These are phyloP conservation scores for Ensete ventricosum DNA, from an alignment of 176 grass and related monocot genomes.

Conservation along the genomic window DNA sequence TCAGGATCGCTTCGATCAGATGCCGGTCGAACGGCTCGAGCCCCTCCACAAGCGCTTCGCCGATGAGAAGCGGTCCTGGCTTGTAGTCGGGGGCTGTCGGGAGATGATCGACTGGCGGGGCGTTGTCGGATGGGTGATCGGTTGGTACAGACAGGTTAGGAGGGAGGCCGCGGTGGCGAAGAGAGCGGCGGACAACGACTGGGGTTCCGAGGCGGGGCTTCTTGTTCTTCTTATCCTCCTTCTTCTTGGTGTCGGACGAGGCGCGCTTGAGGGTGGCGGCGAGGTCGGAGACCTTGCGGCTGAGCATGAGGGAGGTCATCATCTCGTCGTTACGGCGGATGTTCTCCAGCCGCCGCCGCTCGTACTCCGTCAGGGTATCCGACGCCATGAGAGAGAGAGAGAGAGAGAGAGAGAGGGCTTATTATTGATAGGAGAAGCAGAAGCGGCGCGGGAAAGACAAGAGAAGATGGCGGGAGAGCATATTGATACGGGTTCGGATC, in stretches of 20 bases:
- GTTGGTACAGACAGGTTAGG: slow-evolving; percentile 9
- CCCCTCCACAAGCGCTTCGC: slow-evolving; percentile 9
- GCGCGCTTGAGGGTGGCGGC: slow-evolving; percentile 29
- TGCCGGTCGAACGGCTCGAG: slow-evolving; percentile 5
- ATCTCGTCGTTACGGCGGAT: slow-evolving; percentile 43
- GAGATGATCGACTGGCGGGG: background rate
- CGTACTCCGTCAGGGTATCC: slow-evolving; percentile 22
- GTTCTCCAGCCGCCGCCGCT: slow-evolving; percentile 37
- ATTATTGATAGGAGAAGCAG: background rate
- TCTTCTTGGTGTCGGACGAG: slow-evolving; percentile 18
- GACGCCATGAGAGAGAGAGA: background rate
- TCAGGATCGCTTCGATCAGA: slow-evolving; percentile 13
- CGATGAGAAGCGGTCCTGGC: slow-evolving; percentile 23
- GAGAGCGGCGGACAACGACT: slow-evolving; percentile 51
- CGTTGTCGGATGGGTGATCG: background rate
- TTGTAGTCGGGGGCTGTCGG: background rate
- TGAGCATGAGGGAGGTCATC: slow-evolving; percentile 38
- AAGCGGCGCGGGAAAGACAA: background rate
- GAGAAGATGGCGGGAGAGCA: no score
- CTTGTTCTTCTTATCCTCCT: slow-evolving; percentile 1
- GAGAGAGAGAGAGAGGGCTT: background rate
- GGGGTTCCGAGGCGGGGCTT: slow-evolving; percentile 1
- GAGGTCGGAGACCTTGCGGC: slow-evolving; percentile 46
- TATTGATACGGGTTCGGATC: no score
- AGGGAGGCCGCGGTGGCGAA: slow-evolving; percentile 43